phyloP scores from a whole-genome alignment of 2,329 filamentous ascomycete genomes.

The Dothiorella sarmentorum region DNA sequence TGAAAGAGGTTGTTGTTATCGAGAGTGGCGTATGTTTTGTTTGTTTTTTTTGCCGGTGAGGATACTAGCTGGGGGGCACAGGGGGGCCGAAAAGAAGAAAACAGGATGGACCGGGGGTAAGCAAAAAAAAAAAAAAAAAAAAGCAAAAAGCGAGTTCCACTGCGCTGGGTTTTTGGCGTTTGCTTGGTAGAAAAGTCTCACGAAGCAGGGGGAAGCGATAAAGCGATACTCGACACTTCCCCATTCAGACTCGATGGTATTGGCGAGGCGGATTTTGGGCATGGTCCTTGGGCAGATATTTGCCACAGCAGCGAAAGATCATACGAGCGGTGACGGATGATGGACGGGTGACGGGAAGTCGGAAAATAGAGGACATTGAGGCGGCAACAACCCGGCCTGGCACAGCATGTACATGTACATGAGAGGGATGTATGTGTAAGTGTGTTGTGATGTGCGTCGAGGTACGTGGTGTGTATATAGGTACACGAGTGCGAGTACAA shows the following conservation, averaged over 20 bases:
- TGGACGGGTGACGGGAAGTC: neutral
- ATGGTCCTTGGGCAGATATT: no score
- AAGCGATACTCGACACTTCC: neutral
- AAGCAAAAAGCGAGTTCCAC: neutral
- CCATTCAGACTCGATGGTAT: no score
- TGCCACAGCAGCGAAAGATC: neutral
- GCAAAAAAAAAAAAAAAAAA: neutral
- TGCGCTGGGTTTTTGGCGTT: neutral
- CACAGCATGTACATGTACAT: conserved; percentile 1
- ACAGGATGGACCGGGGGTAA: neutral
- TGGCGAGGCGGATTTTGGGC: no score
- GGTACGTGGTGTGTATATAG: neutral
- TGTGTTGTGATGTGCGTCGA: neutral
- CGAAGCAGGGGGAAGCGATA: neutral
- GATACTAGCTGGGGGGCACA: neutral
- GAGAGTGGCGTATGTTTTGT: neutral
- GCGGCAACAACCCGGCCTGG: neutral
- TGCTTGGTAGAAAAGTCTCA: neutral
- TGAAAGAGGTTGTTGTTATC: conserved; percentile 5
- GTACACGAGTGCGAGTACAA: neutral
- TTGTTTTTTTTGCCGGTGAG: neutral
- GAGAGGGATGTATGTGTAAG: neutral
- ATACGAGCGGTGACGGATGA: neutral
- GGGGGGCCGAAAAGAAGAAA: neutral
- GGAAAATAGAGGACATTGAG: neutral